Percentiles rank a stretch among this genome's conserved stretches.
Conservation (phyloP, 768 basidiomycete species). For the Leccinum pellstonianum region DNA sequence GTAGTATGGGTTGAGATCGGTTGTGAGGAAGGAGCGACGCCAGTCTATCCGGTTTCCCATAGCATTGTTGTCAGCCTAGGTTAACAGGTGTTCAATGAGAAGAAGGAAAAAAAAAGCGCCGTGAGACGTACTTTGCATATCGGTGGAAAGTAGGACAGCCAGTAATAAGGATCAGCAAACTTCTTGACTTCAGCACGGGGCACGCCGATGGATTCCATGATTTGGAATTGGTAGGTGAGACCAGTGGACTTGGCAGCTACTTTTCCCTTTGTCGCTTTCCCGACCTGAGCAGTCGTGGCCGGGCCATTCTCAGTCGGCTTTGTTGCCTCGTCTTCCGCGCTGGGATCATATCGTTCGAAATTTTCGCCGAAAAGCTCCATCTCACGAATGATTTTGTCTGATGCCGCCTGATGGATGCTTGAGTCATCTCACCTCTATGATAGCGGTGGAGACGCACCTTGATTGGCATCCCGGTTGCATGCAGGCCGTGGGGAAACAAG, state of each 20-base stretch:
- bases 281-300: slow-evolving; percentile 48
- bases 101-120: no score
- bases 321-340: slow-evolving; percentile 45
- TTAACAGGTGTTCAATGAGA: not conserved
- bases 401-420: slow-evolving; percentile 64
- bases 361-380: slow-evolving; percentile 93
- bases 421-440: not conserved
- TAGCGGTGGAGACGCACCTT: slow-evolving; percentile 60
- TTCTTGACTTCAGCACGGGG: slow-evolving; percentile 89
- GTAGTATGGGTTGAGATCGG: slow-evolving; percentile 95
- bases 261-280: slow-evolving; percentile 95
- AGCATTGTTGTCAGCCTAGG: slow-evolving; percentile 67
- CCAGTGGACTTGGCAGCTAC: slow-evolving; percentile 91
- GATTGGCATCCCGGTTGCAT: slow-evolving; percentile 99
- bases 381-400: slow-evolving; percentile 97
- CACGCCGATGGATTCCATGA: slow-evolving; percentile 92
- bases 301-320: slow-evolving; percentile 43
- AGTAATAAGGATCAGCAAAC: slow-evolving; percentile 93
- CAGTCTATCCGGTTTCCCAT: slow-evolving; percentile 98
- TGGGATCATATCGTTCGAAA: slow-evolving; percentile 59
- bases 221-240: slow-evolving; percentile 96
- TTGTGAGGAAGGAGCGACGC: slow-evolving; percentile 93
- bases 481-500: slow-evolving; percentile 96
- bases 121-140: slow-evolving; percentile 75
- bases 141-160: slow-evolving; percentile 94